A percentile compares a stretch with the other conserved stretches of the same genome.
Conservation (phyloP, 2,329 filamentous ascomycete species). For the Curvularia verruculosa region DNA sequence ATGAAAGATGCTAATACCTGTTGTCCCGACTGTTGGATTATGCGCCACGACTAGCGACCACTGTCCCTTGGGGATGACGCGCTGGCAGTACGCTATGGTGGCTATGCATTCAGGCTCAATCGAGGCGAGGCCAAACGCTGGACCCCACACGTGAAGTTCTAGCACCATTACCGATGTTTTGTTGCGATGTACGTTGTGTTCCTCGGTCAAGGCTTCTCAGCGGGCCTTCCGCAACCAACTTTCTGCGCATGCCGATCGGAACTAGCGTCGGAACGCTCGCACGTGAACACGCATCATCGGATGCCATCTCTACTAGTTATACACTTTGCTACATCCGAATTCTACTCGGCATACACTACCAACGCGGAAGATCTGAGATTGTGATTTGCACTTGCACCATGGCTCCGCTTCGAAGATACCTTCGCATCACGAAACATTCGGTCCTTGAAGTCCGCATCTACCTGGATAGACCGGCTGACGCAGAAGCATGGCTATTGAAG, state of each 20-base stretch:
- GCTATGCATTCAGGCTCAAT: constrained; percentile 92
- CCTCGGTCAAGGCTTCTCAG: background rate
- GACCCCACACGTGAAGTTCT: constrained; percentile 87
- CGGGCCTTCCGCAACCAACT: constrained; percentile 1
- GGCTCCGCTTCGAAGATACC: constrained; percentile 86
- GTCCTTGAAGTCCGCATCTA: constrained; percentile 98
- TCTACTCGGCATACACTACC: background rate
- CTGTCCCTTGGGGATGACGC: constrained; percentile 62
- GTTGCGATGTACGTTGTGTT: constrained; percentile 5
- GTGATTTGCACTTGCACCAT: constrained; percentile 55
- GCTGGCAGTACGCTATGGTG: constrained; percentile 75
- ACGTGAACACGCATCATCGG: constrained; percentile 34
- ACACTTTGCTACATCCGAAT: background rate
- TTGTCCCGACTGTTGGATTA: constrained; percentile 73
- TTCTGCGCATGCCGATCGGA: constrained; percentile 16
- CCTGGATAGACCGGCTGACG: constrained; percentile 85
- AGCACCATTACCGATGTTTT: constrained; percentile 55
- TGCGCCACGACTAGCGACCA: constrained; percentile 52
- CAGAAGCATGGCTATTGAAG: constrained; percentile 82
- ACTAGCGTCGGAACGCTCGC: constrained; percentile 20
- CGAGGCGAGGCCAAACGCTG: constrained; percentile 85
- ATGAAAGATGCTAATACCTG: constrained; percentile 45
- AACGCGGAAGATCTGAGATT: background rate
- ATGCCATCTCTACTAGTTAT: background rate
- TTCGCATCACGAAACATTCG: constrained; percentile 90